Evolutionary conservation across 257 asterid genomes (phyloP).

Genomic region (Nicotiana sylvestris): DNA sequence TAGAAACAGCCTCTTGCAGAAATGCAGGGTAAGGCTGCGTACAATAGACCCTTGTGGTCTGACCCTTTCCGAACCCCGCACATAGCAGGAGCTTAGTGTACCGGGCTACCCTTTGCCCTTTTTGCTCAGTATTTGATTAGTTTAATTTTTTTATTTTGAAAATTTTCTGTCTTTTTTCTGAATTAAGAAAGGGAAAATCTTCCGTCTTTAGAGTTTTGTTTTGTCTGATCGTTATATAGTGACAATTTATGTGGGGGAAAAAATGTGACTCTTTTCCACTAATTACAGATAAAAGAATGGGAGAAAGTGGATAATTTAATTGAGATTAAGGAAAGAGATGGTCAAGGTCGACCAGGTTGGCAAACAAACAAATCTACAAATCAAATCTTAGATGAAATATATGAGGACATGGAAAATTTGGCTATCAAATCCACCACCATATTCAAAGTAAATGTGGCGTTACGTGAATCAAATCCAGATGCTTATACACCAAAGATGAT

Average conservation of each 20-base stretch:
- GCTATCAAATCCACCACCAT: background rate
- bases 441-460: conserved; percentile 7
- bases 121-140: too few species aligned
- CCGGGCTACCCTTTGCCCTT: too few species aligned
- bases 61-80: accelerated
- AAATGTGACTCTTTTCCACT: background rate
- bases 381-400: background rate
- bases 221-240: background rate
- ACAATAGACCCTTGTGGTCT: too few species aligned
- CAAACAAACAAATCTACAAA: background rate
- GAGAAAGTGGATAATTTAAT: background rate
- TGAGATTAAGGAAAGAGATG: background rate
- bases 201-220: too few species aligned
- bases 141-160: too few species aligned
- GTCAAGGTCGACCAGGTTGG: too few species aligned
- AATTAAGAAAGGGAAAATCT: too few species aligned
- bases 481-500: conserved; percentile 12
- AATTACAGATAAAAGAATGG: background rate
- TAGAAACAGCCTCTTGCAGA: too few species aligned
- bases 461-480: conserved; percentile 3
- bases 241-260: background rate
- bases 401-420: background rate
- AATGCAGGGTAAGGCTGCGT: too few species aligned
- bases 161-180: too few species aligned
- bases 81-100: too few species aligned